These are phyloP conservation scores for Ustilago crameri DNA, from an alignment of 1,284 basidiomycete species.

Conservation along the genomic window DNA sequence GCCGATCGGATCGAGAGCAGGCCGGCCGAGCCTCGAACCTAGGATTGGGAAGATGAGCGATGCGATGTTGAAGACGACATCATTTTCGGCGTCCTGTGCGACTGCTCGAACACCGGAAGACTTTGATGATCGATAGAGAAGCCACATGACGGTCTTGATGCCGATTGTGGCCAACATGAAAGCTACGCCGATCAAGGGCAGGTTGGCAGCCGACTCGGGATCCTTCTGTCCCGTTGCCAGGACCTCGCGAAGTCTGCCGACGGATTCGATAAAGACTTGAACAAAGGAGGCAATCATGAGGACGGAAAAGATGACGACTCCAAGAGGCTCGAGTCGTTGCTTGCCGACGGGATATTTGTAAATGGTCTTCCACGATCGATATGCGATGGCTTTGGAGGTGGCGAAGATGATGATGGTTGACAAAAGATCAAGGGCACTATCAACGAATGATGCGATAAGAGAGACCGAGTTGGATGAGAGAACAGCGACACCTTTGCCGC, in stretches of 20 bases:
- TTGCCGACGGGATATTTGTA: slow-evolving; percentile 72
- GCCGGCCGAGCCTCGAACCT: slow-evolving; percentile 49
- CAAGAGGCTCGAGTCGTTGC: slow-evolving; percentile 71
- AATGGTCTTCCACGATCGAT: slow-evolving; percentile 60
- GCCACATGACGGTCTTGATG: slow-evolving; percentile 72
- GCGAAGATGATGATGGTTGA: slow-evolving; percentile 70
- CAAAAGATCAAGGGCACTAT: slow-evolving; percentile 73
- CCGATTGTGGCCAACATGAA: slow-evolving; percentile 73
- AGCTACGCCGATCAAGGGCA: slow-evolving; percentile 64
- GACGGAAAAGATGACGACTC: slow-evolving; percentile 72
- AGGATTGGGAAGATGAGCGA: slow-evolving; percentile 73
- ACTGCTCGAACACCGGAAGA: slow-evolving; percentile 69
- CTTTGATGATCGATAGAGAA: slow-evolving; percentile 68
- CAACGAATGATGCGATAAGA: slow-evolving; percentile 72
- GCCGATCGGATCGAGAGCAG: slow-evolving; percentile 64
- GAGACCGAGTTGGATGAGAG: slow-evolving; percentile 73
- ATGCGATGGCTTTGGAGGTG: slow-evolving; percentile 60
- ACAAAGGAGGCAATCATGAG: slow-evolving; percentile 72
- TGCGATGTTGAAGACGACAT: slow-evolving; percentile 72
- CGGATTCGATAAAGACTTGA: slow-evolving; percentile 64
- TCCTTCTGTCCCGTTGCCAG: slow-evolving; percentile 53
- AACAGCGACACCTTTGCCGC: slow-evolving; percentile 72
- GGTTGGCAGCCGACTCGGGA: slow-evolving; percentile 52
- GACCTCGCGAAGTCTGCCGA: slow-evolving; percentile 56
- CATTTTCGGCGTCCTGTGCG: slow-evolving; percentile 72